phyloP scores from a whole-genome alignment of 257 asterid species.

The Petrea volubilis region DNA sequence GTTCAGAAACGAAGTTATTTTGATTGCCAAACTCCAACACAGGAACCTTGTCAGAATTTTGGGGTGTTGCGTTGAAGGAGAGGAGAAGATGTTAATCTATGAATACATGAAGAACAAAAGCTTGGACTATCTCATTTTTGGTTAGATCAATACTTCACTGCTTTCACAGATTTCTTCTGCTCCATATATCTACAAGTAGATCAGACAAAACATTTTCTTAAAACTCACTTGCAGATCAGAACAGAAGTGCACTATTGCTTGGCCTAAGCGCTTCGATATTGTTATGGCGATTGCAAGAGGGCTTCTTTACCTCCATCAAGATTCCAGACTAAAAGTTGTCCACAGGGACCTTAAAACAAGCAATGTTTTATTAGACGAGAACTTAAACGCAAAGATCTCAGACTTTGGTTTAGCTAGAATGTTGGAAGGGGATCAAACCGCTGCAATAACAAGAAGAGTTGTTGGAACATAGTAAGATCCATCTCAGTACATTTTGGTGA shows the following conservation, averaged over 20 bases:
- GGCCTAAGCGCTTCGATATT: constrained; percentile 22
- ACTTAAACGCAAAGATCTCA: constrained; percentile 25
- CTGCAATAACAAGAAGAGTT: constrained; percentile 21
- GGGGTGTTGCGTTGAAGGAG: constrained; percentile 25
- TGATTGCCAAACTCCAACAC: constrained; percentile 24
- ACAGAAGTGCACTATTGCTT: constrained; percentile 2
- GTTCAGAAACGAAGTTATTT: constrained; percentile 17
- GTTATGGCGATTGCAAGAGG: constrained; percentile 29
- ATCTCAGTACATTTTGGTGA: no score
- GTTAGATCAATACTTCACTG: not conserved
- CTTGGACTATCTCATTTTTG: constrained; percentile 25
- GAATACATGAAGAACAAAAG: constrained; percentile 16
- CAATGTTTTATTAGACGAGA: constrained; percentile 26
- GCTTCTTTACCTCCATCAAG: constrained; percentile 33
- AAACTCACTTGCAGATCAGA: constrained; percentile 13
- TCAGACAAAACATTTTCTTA: not conserved
- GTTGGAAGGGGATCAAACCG: constrained; percentile 16
- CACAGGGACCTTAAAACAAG: constrained; percentile 33
- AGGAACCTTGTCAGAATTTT: constrained; percentile 16
- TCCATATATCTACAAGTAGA: not conserved
- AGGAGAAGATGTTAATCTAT: constrained; percentile 18
- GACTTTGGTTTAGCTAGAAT: constrained; percentile 29
- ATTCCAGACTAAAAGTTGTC: constrained; percentile 28
- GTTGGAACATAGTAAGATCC: constrained; percentile 25
- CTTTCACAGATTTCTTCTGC: not conserved